A percentile compares a stretch with the other conserved stretches of the same genome.
Conservation (phyloP, 1,139 yeast genomes). For the Pichiaceae sp. region DNA sequence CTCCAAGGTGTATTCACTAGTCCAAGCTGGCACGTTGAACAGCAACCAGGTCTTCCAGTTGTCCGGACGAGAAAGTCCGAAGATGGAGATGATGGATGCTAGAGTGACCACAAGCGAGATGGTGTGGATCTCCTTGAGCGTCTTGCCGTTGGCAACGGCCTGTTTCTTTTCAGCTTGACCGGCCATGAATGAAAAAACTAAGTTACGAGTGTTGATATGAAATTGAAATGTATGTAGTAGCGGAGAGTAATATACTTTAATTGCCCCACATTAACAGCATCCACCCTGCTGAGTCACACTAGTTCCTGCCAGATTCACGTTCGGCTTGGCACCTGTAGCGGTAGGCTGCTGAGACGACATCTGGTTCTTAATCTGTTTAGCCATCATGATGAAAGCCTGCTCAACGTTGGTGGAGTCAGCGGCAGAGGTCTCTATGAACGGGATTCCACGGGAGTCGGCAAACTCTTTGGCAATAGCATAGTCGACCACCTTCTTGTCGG, state of each 20-base stretch:
- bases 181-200: conserved; percentile 35
- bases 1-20: conserved; percentile 51
- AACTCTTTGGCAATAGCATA: conserved; percentile 95
- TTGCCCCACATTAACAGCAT: conserved; percentile 51
- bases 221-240: background rate
- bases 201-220: background rate
- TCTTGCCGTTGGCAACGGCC: conserved; percentile 48
- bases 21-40: conserved; percentile 44
- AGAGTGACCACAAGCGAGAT: conserved; percentile 37
- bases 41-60: conserved; percentile 43
- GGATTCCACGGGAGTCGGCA: conserved; percentile 93
- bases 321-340: conserved; percentile 46
- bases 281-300: conserved; percentile 64
- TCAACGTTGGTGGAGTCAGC: conserved; percentile 93
- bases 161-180: conserved; percentile 62
- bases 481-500: conserved; percentile 92
- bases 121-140: conserved; percentile 48
- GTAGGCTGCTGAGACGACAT: conserved; percentile 58
- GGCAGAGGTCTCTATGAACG: conserved; percentile 95
- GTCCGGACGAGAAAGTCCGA: conserved; percentile 44
- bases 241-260: background rate
- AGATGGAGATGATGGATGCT: conserved; percentile 32
- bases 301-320: conserved; percentile 85
- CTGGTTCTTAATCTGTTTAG: conserved; percentile 95
- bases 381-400: conserved; percentile 98